Conservation (phyloP, 148 eudicot species). For the Rhododendron kiyosumense region DNA sequence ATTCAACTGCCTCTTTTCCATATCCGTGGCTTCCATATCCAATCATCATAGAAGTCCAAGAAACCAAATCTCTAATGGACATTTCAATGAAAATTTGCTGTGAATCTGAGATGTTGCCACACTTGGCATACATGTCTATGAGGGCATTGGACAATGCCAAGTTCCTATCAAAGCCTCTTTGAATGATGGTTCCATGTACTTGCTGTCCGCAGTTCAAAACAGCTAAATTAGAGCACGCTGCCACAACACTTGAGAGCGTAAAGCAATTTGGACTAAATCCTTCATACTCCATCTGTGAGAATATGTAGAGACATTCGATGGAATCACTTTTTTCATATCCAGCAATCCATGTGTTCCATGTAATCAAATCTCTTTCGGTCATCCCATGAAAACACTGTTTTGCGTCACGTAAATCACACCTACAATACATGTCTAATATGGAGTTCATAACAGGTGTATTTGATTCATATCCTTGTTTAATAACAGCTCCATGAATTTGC, state of each 20-base stretch:
- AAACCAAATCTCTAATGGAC: slow-evolving; percentile 49
- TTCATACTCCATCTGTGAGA: slow-evolving; percentile 50
- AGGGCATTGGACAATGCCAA: slow-evolving; percentile 62
- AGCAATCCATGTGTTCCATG: slow-evolving; percentile 90
- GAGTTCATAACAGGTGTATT: slow-evolving; percentile 84
- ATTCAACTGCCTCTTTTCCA: slow-evolving; percentile 63
- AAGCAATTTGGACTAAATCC: slow-evolving; percentile 66
- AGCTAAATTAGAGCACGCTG: slow-evolving; percentile 73
- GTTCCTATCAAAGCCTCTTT: slow-evolving; percentile 60
- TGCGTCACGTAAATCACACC: slow-evolving; percentile 61
- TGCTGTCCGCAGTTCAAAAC: slow-evolving; percentile 62
- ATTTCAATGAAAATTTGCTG: slow-evolving; percentile 49
- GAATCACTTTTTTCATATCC: slow-evolving; percentile 65
- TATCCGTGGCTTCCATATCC: slow-evolving; percentile 82
- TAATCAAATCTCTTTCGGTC: slow-evolving; percentile 58
- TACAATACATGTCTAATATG: slow-evolving; percentile 81
- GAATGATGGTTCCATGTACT: slow-evolving; percentile 41
- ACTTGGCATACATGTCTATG: slow-evolving; percentile 92
- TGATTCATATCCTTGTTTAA: slow-evolving; percentile 65
- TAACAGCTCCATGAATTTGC: slow-evolving; percentile 64
- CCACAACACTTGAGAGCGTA: slow-evolving; percentile 67
- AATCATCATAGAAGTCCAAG: slow-evolving; percentile 96
- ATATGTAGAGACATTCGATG: slow-evolving; percentile 20
- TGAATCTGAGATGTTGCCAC: slow-evolving; percentile 68
- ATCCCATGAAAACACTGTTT: slow-evolving; percentile 63